These are phyloP conservation scores for Aquilaria yunnanensis DNA, from an alignment of 345 rosid species.

Conservation along the genomic window DNA sequence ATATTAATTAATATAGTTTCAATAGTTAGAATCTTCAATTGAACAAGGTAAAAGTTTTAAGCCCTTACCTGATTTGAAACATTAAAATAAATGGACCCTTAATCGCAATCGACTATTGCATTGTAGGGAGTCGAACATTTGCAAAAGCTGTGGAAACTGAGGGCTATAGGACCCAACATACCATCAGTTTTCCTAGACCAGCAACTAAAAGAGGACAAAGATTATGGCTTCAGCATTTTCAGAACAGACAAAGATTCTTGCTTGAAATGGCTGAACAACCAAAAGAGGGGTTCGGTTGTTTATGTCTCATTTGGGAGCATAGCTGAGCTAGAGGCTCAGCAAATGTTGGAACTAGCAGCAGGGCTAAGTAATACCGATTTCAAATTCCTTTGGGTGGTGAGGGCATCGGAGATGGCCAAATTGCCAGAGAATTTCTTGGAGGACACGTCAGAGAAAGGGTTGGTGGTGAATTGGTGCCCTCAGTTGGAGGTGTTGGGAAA, in stretches of 20 bases:
- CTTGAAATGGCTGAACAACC: slow-evolving; percentile 35
- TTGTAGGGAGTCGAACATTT: neutral
- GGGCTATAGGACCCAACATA: slow-evolving; percentile 36
- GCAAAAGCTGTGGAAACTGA: slow-evolving; percentile 7
- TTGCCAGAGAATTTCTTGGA: slow-evolving; percentile 25
- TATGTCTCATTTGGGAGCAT: slow-evolving; percentile 45
- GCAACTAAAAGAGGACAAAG: slow-evolving; percentile 37
- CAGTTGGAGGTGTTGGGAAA: slow-evolving; percentile 1
- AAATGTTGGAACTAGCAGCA: slow-evolving; percentile 42
- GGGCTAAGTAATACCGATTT: slow-evolving; percentile 26
- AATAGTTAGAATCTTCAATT: too few relatives aligned
- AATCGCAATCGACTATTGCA: too few relatives aligned
- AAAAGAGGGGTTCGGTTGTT: slow-evolving; percentile 29
- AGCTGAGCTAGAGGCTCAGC: slow-evolving; percentile 30
- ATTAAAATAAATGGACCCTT: too few relatives aligned
- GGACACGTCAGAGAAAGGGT: neutral
- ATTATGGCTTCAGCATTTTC: slow-evolving; percentile 38
- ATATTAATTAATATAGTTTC: too few relatives aligned
- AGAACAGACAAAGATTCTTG: slow-evolving; percentile 24
- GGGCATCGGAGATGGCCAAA: slow-evolving; percentile 39
- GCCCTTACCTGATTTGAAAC: too few relatives aligned
- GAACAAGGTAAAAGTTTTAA: too few relatives aligned
- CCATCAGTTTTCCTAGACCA: slow-evolving; percentile 45
- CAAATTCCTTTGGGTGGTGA: slow-evolving; percentile 46
- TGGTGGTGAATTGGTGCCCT: slow-evolving; percentile 3